Conservation (phyloP, 495 filamentous ascomycete species). For the Aspergillus panamensis region DNA sequence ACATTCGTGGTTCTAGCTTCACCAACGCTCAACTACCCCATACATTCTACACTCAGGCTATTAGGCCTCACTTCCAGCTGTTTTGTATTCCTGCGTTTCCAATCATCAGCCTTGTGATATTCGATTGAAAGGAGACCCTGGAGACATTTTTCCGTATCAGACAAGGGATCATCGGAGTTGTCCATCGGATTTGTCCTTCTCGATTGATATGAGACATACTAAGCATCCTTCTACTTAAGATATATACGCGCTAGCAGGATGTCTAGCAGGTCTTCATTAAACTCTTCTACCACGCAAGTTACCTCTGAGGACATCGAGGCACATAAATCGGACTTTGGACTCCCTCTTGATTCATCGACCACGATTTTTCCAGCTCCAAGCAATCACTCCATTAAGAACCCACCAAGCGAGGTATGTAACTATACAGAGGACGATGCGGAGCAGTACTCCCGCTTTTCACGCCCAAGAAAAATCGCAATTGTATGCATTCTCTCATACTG, state of each 20-base stretch:
- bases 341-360: conserved; percentile 10
- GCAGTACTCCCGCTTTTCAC: conserved; percentile 52
- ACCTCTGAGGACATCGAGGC: conserved; percentile 7
- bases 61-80: not conserved
- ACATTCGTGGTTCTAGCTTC: not conserved
- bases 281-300: conserved; percentile 10
- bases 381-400: conserved; percentile 5
- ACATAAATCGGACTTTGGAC: conserved; percentile 2
- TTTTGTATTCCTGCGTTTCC: not conserved
- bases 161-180: no score
- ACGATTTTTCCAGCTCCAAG: conserved; percentile 15
- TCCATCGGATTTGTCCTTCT: not conserved
- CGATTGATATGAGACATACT: not conserved
- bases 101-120: not conserved
- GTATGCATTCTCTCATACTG: conserved; percentile 62
- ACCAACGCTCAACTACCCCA: not conserved
- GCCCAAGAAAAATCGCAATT: conserved; percentile 55
- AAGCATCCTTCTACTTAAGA: not conserved
- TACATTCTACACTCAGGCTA: not conserved
- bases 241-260: not conserved
- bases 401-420: conserved; percentile 8
- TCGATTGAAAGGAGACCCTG: not conserved
- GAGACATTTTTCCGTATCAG: not conserved
- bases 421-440: conserved; percentile 40
- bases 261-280: conserved; percentile 9